Evolutionary conservation across 23 red algal species (phyloP), one percentile per base, ranked within the genome.

Genomic region (Cyanidiococcus yangmingshanensis): DNA sequence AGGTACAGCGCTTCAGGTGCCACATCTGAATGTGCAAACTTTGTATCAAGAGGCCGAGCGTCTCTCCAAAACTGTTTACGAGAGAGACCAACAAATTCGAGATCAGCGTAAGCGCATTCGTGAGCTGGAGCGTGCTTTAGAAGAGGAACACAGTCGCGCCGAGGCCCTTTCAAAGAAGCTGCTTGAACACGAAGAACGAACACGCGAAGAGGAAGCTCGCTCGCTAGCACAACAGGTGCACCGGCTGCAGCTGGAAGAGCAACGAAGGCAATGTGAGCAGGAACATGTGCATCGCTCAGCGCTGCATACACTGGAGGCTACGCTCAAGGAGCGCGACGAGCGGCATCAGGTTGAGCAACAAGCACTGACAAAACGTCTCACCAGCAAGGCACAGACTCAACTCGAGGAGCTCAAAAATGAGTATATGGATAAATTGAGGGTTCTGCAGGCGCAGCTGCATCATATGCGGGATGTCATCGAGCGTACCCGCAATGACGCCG

Each of bases 31-130:
- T 37, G 92, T 88, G 50, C 68, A 45, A 12, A 77, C 88, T 58
- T 75, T 96, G 2, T 76, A 87, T 25, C 45, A 38, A 0, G 92
- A 96, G 67, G 92, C 87, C 2, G 87, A 86, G 15, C 80, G 84
- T 34, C 79, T 96, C 34, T 90, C 87, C 25, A 82, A 84, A 2
- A 63, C 76, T 31, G 76, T 96, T 24, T 74, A 83, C 25, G 92
- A 96, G 25, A 77, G 83, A 58, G 92, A 96, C 39, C 79, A 80
- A 36, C 74, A 76, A 29, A 79, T 75, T 27, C 79, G 84, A 3
- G 76, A 58, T 12, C 1, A 59, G 59, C 39, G 78, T 12, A 59
- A 30, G n/a, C 59, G 59, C 18, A 30, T 81, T 16, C 78, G 59
- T 24, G 78, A 76, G n/a, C 57, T 86, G 7, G 88, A 87, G 75